Conservation (phyloP, 1,139 yeast genomes). For the Dujonia santamariae region DNA sequence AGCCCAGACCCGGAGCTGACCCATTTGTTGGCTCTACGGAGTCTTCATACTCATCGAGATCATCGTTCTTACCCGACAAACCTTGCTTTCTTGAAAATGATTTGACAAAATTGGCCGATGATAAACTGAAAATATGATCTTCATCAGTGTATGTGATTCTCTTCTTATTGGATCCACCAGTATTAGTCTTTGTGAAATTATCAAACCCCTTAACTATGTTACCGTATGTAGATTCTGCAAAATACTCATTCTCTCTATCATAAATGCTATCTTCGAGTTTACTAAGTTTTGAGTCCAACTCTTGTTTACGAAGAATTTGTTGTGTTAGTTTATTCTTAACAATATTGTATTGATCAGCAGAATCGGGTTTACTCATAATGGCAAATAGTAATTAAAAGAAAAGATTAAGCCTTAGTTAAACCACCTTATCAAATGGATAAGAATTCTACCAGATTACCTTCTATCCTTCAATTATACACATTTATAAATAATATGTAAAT, state of each 20-base stretch:
- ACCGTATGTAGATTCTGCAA: slow-evolving; percentile 67
- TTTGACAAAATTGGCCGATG: slow-evolving; percentile 71
- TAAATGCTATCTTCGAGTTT: slow-evolving; percentile 77
- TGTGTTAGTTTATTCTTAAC: slow-evolving; percentile 67
- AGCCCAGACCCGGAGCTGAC: slow-evolving; percentile 1
- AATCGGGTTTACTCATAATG: slow-evolving; percentile 9
- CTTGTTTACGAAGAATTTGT: slow-evolving; percentile 61
- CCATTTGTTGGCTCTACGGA: slow-evolving; percentile 31
- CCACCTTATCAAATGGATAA: too few species aligned
- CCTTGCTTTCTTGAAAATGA: slow-evolving; percentile 47
- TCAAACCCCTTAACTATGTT: slow-evolving; percentile 91
- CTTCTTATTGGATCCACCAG: slow-evolving; percentile 44
- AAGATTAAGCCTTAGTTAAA: too few species aligned
- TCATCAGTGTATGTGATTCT: slow-evolving; percentile 65
- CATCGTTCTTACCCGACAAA: slow-evolving; percentile 24
- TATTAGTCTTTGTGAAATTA: slow-evolving; percentile 58
- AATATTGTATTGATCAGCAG: slow-evolving; percentile 57
- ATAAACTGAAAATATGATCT: slow-evolving; percentile 81
- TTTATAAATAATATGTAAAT: too few species aligned
- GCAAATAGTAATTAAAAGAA: background rate
- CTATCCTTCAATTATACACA: too few species aligned
- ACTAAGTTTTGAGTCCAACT: slow-evolving; percentile 59
- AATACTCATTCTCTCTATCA: slow-evolving; percentile 74
- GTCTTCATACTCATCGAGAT: slow-evolving; percentile 46
- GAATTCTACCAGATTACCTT: too few species aligned